These are phyloP conservation scores for Leptographium galeiforme DNA, from an alignment of 2,329 filamentous ascomycete species.

Conservation along the genomic window DNA sequence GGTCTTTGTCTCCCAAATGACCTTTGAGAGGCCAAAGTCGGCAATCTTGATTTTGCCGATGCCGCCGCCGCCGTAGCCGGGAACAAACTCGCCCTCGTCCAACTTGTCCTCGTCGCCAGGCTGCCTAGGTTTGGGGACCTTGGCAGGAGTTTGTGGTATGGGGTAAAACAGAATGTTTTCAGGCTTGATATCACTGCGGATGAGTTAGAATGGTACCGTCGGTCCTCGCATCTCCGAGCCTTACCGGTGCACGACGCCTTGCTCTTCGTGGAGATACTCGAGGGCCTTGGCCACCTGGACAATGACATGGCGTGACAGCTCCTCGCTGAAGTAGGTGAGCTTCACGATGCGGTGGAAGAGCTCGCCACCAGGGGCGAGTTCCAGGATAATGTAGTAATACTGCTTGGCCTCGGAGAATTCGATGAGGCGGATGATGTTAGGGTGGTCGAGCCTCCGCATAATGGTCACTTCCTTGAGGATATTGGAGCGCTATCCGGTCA, in stretches of 20 bases:
- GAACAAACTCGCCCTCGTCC: conserved; percentile 87
- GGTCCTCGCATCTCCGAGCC: conserved; percentile 16
- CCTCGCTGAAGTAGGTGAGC: conserved; percentile 95
- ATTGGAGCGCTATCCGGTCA: conserved; percentile 64
- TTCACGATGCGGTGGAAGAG: conserved; percentile 97
- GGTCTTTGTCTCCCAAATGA: conserved; percentile 95
- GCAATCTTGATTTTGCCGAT: conserved; percentile 96
- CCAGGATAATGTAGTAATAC: conserved; percentile 95
- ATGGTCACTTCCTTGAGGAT: conserved; percentile 98
- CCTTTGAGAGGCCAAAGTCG: conserved; percentile 93
- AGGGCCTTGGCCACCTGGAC: conserved; percentile 87
- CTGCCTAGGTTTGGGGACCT: conserved; percentile 63
- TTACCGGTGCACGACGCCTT: conserved; percentile 92
- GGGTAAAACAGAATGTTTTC: conserved; percentile 94
- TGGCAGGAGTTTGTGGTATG: conserved; percentile 67
- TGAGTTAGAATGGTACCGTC: conserved; percentile 8
- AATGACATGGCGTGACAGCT: conserved; percentile 89
- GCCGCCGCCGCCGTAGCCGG: conserved; percentile 69
- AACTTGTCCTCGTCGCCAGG: conserved; percentile 94
- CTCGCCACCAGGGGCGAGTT: conserved; percentile 89
- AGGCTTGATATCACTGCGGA: conserved; percentile 84
- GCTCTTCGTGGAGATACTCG: conserved; percentile 87
- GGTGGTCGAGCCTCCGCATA: conserved; percentile 92
- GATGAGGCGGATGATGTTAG: conserved; percentile 86
- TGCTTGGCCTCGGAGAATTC: conserved; percentile 88